Base-by-base conservation (phyloP, 2,329 filamentous ascomycete species). In the Zasmidium cellare region DNA sequence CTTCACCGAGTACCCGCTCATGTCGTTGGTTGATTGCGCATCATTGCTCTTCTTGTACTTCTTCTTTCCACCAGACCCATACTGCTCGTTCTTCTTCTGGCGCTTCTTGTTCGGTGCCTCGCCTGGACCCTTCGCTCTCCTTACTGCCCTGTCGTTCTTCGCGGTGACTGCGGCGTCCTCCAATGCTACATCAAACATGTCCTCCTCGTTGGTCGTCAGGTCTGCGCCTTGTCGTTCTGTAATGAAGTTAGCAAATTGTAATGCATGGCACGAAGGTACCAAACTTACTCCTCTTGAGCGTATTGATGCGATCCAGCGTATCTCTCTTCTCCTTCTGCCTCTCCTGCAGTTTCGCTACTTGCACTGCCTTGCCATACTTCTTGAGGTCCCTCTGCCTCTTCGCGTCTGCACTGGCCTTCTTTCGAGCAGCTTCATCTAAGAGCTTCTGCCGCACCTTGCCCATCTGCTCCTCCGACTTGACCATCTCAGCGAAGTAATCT, bases 401-500 rank as follows among this genome's bases (percentile, higher is more conserved):
- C 6, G 94, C 94, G 76, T 99, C 94, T 22, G 90, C 87, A 24
- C 91, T 85, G 0, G 94, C 93, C 81, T 96, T 96, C 83, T 96
- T 96, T 61, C 86, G 82, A 11, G 93, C 90, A 0, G 93, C 94
- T 71, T 96, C 91, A 70, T 97, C 92, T 62, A 96, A 84, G 69
- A 97, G 80, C 82, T 96, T 96, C 71, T 88, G 86, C 82, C 96
- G 96, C 74, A 99, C 90, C 82, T 90, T 92, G 73, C 90, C 90
- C 94, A 99, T 99, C 76, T 97, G 94, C 69, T 96, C 93, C 73
- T 99, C 94, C 70, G 88, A 91, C 85, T 97, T 97, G 70, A 97
- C 88, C 92, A 97, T 99, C 82, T 99, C 94, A 46, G 94, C 94
- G 69, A 99, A 99, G 79, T 96, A 99, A 78, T 99, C 94, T 56